These are phyloP conservation scores for Candida silvatica DNA, from an alignment of 805 yeast species.

Conservation along the genomic window DNA sequence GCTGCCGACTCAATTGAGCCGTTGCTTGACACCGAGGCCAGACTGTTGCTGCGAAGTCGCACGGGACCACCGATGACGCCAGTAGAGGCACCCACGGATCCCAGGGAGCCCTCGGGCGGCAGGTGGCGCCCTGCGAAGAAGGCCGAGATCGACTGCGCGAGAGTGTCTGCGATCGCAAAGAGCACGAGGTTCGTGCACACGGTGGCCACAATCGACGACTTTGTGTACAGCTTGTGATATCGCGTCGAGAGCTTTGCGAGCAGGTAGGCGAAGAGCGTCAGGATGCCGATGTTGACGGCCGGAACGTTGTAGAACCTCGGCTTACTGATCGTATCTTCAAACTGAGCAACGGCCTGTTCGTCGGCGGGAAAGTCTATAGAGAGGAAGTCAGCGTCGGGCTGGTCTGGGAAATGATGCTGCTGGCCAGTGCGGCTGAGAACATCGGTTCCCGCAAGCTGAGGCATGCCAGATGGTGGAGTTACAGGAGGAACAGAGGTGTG, in stretches of 20 bases:
- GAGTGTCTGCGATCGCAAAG: constrained; percentile 83
- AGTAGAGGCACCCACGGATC: neutral
- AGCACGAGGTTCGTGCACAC: constrained; percentile 72
- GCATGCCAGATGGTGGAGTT: too few species aligned
- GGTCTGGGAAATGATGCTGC: too few species aligned
- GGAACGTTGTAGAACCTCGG: constrained; percentile 39
- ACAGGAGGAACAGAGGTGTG: too few species aligned
- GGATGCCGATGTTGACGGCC: constrained; percentile 43
- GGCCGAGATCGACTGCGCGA: constrained; percentile 67
- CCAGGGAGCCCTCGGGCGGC: too few species aligned
- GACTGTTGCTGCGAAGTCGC: too few species aligned
- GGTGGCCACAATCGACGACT: constrained; percentile 66
- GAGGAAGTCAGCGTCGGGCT: too few species aligned
- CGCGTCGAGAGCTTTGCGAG: constrained; percentile 45
- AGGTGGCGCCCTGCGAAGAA: constrained; percentile 8
- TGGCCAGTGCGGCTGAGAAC: too few species aligned
- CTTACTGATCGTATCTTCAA: constrained; percentile 9
- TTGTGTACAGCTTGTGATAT: constrained; percentile 53
- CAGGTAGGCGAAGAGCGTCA: constrained; percentile 38
- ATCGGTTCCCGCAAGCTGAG: too few species aligned
- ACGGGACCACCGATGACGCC: neutral
- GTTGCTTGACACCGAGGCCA: too few species aligned
- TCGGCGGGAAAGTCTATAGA: too few species aligned
- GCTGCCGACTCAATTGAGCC: too few species aligned
- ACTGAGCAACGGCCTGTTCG: neutral